phyloP scores from a whole-genome alignment of 1,284 basidiomycete genomes.

The Naganishia sp. region DNA sequence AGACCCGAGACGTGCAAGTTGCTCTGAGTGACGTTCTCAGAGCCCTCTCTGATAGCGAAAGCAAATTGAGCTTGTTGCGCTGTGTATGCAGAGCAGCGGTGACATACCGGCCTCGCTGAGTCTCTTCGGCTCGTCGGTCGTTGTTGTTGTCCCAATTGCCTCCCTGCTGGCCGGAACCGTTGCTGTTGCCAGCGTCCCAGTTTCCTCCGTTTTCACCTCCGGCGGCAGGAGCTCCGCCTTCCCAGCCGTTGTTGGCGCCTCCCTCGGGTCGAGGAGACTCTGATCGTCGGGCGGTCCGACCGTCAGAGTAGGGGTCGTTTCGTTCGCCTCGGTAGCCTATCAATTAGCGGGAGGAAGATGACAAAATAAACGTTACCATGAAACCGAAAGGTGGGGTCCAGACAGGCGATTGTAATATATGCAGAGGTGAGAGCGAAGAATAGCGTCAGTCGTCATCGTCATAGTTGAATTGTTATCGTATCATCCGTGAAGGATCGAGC shows the following conservation, averaged over 20 bases:
- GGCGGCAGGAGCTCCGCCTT: slow-evolving; percentile 6
- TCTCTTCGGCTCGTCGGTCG: slow-evolving; percentile 28
- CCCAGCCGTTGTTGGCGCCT: slow-evolving; percentile 10
- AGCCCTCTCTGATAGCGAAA: slow-evolving; percentile 44
- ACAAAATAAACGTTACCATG: slow-evolving; percentile 37
- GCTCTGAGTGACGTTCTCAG: slow-evolving; percentile 73
- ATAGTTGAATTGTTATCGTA: slow-evolving; percentile 18
- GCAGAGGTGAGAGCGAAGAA: slow-evolving; percentile 28
- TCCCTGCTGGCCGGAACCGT: slow-evolving; percentile 10
- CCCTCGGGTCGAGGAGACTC: slow-evolving; percentile 24
- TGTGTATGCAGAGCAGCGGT: background rate
- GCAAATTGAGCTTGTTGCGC: background rate
- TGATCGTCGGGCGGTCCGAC: slow-evolving; percentile 28
- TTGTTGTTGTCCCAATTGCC: slow-evolving; percentile 8
- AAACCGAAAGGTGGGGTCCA: slow-evolving; percentile 14
- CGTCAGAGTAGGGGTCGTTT: slow-evolving; percentile 32
- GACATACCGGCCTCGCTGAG: slow-evolving; percentile 20
- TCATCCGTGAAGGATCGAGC: slow-evolving; percentile 1
- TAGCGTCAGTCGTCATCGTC: slow-evolving; percentile 30
- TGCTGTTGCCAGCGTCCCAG: slow-evolving; percentile 6
- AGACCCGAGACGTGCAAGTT: slow-evolving; percentile 94
- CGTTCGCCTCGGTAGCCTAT: slow-evolving; percentile 33
- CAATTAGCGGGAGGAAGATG: slow-evolving; percentile 33
- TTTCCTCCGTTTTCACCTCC: slow-evolving; percentile 10
- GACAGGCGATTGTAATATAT: slow-evolving; percentile 7